Base-by-base conservation (phyloP, 805 yeast species). In the Trichomonascus vanleenenianus region DNA sequence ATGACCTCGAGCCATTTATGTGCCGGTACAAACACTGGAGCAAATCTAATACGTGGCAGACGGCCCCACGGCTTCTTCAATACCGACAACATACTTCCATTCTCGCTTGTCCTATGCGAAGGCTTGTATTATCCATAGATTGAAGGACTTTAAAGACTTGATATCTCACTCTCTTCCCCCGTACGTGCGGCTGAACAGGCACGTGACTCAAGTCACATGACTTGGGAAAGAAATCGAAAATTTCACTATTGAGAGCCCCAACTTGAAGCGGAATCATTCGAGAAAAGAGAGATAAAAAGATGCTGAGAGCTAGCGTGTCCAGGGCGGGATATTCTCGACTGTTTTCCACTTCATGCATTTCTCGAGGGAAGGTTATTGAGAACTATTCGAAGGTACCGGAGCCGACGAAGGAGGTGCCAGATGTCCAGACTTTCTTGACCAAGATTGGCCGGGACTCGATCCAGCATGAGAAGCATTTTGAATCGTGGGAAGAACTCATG, bases 371-470 rank as follows among this genome's bases (percentile, higher is more conserved):
- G 33, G 9, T 39, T 10, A 14, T 39, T 11, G 41, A 22, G 33
- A 5, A 11, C 31, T 27, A 27, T 16, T 11, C 33, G 15, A 37
- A 40, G 32, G 54, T 69, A 11, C 83, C 80, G 42, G 56, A 61
- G 55, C 85, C 81, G 51, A 76, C 80, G 12, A 58, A 59, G 19
- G 59, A 61, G 18, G 73, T 79, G 9, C 81, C 89, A 10, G 93
- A 85, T 59, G 86, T 84, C 35, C 68, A 74, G 48, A 68, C 88
- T 0, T 91, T 91, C 58, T 72, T 91, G 45, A 66, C 62, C n/a
- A 75, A 73, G 55, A 87, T 91, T 46, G 97, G 97, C 2, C 79
- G 96, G 52, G 75, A 78, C 49, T 69, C 80, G 51, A 55, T 66
- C 19, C 95, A 88, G 59, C 80, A 81, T 55, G 66, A 70, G 3